A percentile compares a stretch with the other conserved stretches of the same genome.
Evolutionary conservation across 208 protist species (phyloP).

Genomic region (Leptomonas seymouri): DNA sequence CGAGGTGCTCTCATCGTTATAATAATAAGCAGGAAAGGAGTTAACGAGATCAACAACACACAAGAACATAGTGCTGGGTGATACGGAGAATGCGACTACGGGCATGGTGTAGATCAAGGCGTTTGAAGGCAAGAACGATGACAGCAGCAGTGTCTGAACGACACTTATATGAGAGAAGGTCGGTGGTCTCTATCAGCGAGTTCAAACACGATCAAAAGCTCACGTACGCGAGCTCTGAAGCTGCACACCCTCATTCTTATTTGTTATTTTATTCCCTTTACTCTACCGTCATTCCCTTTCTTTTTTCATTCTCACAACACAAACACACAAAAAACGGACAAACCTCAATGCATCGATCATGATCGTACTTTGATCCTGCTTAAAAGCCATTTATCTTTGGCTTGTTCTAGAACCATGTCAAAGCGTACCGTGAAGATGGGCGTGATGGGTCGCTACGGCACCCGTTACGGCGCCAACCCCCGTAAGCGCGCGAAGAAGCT

Average conservation of each 20-base stretch:
- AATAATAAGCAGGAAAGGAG: no score
- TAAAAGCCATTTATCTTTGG: slow-evolving; percentile 25
- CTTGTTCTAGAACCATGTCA: slow-evolving; percentile 66
- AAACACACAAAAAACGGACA: background rate
- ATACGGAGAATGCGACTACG: no score
- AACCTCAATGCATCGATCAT: background rate
- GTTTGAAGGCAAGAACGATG: no score
- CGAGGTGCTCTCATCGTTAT: no score
- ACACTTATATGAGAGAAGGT: no score
- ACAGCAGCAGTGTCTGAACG: no score
- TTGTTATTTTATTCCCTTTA: background rate
- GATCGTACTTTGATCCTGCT: background rate
- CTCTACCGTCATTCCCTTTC: background rate
- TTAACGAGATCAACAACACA: no score
- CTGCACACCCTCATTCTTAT: background rate
- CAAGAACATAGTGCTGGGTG: no score
- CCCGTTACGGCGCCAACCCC: slow-evolving; percentile 99
- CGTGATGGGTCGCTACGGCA: slow-evolving; percentile 99
- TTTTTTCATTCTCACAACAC: background rate
- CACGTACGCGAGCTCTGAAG: background rate
- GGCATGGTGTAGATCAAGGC: no score
- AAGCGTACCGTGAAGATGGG: slow-evolving; percentile 99
- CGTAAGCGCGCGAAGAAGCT: slow-evolving; percentile 99
- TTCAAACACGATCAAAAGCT: no score
- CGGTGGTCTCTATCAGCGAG: no score